phyloP scores from a whole-genome alignment of 148 eudicot species.

The Silene latifolia region DNA sequence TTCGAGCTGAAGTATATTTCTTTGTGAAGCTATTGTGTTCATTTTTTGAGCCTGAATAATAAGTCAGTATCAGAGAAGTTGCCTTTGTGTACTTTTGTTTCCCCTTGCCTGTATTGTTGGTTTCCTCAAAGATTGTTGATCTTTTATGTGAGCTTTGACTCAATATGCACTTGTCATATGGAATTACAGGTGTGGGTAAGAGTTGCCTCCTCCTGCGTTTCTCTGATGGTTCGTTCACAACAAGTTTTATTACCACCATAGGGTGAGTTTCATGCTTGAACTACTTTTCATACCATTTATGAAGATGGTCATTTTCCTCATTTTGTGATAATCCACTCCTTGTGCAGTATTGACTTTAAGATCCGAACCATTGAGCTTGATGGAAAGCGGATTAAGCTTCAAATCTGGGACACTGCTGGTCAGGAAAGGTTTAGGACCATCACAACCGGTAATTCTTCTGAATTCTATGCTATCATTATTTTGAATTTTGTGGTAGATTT shows the following conservation, averaged over 20 bases:
- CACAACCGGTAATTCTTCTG: constrained; percentile 53
- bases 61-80: not conserved
- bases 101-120: not conserved
- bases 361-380: constrained; percentile 89
- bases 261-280: constrained; percentile 41
- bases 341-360: constrained; percentile 74
- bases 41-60: not conserved
- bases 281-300: not conserved
- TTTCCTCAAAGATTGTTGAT: not conserved
- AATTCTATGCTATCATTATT: constrained; percentile 1
- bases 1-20: not conserved
- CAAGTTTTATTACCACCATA: constrained; percentile 91
- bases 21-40: not conserved
- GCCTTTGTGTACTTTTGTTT: not conserved
- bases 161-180: constrained; percentile 4
- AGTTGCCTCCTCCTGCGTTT: constrained; percentile 97
- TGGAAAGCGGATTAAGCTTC: constrained; percentile 79
- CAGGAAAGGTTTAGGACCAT: constrained; percentile 83
- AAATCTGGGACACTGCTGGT: constrained; percentile 94
- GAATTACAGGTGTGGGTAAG: constrained; percentile 82
- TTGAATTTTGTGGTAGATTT: not conserved
- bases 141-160: not conserved
- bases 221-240: constrained; percentile 94
- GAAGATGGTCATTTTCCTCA: not conserved
- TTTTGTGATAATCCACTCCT: not conserved